Evolutionary conservation across 1,284 basidiomycete species (phyloP), one percentile per base, ranked within the genome.

Genomic region (Ceratobasidium sp.): DNA sequence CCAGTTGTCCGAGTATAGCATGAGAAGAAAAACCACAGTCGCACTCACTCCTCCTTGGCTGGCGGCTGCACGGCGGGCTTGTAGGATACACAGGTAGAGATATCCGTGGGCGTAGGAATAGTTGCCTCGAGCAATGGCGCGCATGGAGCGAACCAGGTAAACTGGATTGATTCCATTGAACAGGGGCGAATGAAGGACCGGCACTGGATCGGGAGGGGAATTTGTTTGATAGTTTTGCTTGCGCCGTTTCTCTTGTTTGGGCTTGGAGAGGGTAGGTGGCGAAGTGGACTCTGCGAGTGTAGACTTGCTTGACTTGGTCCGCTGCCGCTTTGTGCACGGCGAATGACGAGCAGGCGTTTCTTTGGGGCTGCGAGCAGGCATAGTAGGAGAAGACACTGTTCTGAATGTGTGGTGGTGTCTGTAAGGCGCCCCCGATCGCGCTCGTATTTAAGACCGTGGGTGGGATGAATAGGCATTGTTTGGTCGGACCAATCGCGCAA

Each of bases 1-100:
- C 64, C 64, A 69, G 53, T 69, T 69, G 53, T 69, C 64, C 38
- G 64, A 69, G 40, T 69, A 69, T 1, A 69, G 53, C 64, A 69
- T 69, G 40, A 69, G 64, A 40, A 69, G 30, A 46, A 51, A 69
- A 21, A 69, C 64, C 9, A 69, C 64, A 18, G 53, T n/a, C 40
- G 64, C n/a, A 51, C 64, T 69, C 9, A 48, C 53, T 16, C 53
- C 51, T 56, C 64, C 64, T 42, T 51, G 64, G 25, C 7, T 14
- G 14, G 53, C 36, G n/a, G 64, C 64, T 6, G 51, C 64, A 33
- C 46, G 51, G 8, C 64, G 64, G 14, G 64, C 64, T n/a, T 69
- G 64, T 18, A 38, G 16, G 25, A 69, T 58, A 16, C 64, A 69
- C 25, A 69, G 38, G 53, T 69, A 40, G n/a, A 69, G 53, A 25